phyloP scores from a whole-genome alignment of 1,139 yeast species.

The Yamadazyma sp. region DNA sequence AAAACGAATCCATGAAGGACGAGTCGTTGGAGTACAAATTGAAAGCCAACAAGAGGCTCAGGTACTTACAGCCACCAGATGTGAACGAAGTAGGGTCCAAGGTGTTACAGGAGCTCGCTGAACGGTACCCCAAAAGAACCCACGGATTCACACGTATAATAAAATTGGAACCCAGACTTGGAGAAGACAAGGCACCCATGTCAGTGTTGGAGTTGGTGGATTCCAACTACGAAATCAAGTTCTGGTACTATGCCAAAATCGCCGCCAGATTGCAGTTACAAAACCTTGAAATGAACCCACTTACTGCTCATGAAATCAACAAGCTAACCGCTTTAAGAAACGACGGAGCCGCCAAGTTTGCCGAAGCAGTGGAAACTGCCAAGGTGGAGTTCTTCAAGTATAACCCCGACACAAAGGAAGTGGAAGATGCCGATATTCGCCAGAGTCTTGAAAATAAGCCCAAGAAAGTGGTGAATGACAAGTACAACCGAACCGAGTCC shows the following conservation, averaged over 20 bases:
- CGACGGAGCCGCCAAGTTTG: constrained; percentile 55
- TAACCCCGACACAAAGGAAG: constrained; percentile 26
- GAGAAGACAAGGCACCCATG: constrained; percentile 90
- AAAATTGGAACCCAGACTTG: constrained; percentile 77
- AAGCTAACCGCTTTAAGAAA: constrained; percentile 48
- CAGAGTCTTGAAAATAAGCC: constrained; percentile 37
- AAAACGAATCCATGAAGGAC: constrained; percentile 18
- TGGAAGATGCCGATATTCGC: constrained; percentile 23
- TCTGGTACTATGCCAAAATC: constrained; percentile 74
- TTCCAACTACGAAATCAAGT: constrained; percentile 66
- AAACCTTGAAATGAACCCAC: constrained; percentile 57
- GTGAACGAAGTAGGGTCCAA: constrained; percentile 48
- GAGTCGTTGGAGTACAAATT: constrained; percentile 22
- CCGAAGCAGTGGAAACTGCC: constrained; percentile 63
- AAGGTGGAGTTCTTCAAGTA: constrained; percentile 54
- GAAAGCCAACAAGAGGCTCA: constrained; percentile 23
- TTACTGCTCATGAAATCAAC: constrained; percentile 57
- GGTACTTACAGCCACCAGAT: constrained; percentile 44
- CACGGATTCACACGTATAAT: constrained; percentile 89
- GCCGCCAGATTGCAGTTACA: constrained; percentile 79
- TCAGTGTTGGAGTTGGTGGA: constrained; percentile 87
- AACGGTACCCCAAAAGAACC: constrained; percentile 59
- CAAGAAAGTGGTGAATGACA: constrained; percentile 26
- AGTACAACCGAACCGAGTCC: constrained; percentile 24
- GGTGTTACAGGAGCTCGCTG: constrained; percentile 61